Evolutionary conservation across 2,329 filamentous ascomycete genomes (phyloP).

Genomic region (Sarocladium kiliense): DNA sequence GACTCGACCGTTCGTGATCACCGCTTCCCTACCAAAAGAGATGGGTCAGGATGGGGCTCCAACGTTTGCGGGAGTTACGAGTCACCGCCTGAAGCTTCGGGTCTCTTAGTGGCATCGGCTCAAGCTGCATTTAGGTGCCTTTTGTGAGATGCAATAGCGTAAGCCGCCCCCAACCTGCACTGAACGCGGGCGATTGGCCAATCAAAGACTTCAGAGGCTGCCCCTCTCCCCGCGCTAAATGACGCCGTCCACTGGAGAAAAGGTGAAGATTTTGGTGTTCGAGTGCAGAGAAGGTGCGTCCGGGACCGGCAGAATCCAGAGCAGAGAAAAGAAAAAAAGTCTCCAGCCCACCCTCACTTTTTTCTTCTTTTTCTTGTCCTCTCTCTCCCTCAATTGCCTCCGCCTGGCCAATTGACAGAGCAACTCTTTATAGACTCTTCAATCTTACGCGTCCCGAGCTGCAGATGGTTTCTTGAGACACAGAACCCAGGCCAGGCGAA

Average conservation of each 20-base stretch:
- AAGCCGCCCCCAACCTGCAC: background rate
- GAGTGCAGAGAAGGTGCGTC: too few relatives aligned
- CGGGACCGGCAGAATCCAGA: constrained; percentile 6
- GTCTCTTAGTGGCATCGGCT: background rate
- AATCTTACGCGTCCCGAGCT: background rate
- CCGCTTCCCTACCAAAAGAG: too few relatives aligned
- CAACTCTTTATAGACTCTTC: background rate
- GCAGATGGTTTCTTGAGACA: constrained; percentile 6
- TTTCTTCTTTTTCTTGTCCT: constrained; percentile 10
- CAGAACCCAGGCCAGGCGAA: constrained; percentile 6
- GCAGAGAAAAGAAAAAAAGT: constrained; percentile 12
- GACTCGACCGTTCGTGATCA: too few relatives aligned
- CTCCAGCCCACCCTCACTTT: constrained; percentile 10
- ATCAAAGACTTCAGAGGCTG: background rate
- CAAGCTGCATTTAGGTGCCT: background rate
- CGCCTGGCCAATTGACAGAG: constrained; percentile 9
- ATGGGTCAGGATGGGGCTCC: too few relatives aligned
- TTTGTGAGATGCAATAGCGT: background rate
- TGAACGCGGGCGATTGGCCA: constrained; percentile 3
- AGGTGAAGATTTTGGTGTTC: constrained; percentile 6
- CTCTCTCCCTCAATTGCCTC: constrained; percentile 9
- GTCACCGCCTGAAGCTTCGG: background rate
- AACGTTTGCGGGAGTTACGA: background rate
- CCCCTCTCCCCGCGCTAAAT: constrained; percentile 5
- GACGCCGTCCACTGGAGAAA: background rate